Evolutionary conservation across 768 basidiomycete genomes (phyloP).

Genomic region (Sporobolomyces roseus): DNA sequence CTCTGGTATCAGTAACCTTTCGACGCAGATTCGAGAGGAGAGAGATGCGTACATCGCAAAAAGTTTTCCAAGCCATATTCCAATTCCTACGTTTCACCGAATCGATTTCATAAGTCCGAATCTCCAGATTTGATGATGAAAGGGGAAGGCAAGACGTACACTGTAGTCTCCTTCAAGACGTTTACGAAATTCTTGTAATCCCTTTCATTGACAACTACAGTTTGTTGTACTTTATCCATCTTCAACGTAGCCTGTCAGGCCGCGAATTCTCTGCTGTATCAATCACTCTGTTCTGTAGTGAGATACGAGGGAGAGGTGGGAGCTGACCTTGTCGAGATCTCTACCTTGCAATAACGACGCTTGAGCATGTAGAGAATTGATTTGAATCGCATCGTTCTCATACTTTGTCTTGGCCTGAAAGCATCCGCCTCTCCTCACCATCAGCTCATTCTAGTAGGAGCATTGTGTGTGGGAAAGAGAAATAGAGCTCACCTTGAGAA

Average conservation of each 20-base stretch:
- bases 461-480: conserved; percentile 13
- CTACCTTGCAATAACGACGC: conserved; percentile 84
- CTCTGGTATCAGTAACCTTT: too few relatives aligned
- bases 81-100: conserved; percentile 57
- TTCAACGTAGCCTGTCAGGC: conserved; percentile 56
- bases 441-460: too few relatives aligned
- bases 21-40: too few relatives aligned
- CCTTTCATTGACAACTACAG: conserved; percentile 82
- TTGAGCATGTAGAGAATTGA: conserved; percentile 91
- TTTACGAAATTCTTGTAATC: conserved; percentile 86
- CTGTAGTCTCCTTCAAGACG: conserved; percentile 68
- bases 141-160: neutral
- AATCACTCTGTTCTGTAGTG: neutral
- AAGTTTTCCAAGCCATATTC: conserved; percentile 90
- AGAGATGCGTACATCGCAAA: conserved; percentile 88
- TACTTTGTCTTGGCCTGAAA: conserved; percentile 74
- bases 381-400: conserved; percentile 82
- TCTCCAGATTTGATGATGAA: neutral
- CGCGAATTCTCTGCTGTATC: neutral
- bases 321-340: conserved; percentile 76
- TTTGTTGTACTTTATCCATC: conserved; percentile 81
- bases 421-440: too few relatives aligned
- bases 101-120: neutral
- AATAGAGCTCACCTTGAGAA: conserved; percentile 57
- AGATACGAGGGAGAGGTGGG: neutral